Base-by-base conservation (phyloP, 163 green algal species). In the Scenedesmus sp. region DNA sequence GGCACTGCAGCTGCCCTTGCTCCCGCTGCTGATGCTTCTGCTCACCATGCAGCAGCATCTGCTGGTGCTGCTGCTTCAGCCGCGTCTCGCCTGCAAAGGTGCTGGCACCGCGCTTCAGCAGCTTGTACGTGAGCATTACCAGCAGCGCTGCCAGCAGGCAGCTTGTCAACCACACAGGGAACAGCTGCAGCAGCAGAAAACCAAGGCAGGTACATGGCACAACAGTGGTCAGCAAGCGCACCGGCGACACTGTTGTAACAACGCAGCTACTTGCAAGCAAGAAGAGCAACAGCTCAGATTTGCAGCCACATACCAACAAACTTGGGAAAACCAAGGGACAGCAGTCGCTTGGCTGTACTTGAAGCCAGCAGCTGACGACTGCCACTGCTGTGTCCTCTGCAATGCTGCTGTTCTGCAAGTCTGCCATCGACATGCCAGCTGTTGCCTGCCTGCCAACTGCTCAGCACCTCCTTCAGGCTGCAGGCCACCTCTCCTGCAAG, bases 91-190 rank as follows among this genome's bases (percentile, higher is more conserved):
- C 26, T n/a, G 16, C 44, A 43, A 83, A 92, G 13, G 93, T 96
- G 37, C 20, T 79, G 13, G 88, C 20, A 42, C 81, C 94, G 0
- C 92, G 90, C 20, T 49, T 83, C 33, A 88, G 24, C 37, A 97
- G 92, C 88, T 97, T 96, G 43, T 72, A 91, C 0, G 92, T 95
- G 43, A 97, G 92, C 56, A 95, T 44, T 0, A 81, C 37, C 33
- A 98, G 94, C 53, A 98, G 90, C 12, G 91, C 3, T 56, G 92
- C 87, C 70, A 98, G 91, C 12, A 94, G 70, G 30, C 93, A 61
- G 7, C 93, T 95, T 2, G 94, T 96, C n/a, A 96, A 18, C 95
- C 95, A 97, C n/a, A 51, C 46, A 9, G 96, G 96, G 20, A 95
- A 90, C 2, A 96, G 35, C 94, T 96, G 95, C 72, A 53, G 59